Base-by-base conservation (phyloP, 768 basidiomycete genomes). In the Phaeolepiota aurea region DNA sequence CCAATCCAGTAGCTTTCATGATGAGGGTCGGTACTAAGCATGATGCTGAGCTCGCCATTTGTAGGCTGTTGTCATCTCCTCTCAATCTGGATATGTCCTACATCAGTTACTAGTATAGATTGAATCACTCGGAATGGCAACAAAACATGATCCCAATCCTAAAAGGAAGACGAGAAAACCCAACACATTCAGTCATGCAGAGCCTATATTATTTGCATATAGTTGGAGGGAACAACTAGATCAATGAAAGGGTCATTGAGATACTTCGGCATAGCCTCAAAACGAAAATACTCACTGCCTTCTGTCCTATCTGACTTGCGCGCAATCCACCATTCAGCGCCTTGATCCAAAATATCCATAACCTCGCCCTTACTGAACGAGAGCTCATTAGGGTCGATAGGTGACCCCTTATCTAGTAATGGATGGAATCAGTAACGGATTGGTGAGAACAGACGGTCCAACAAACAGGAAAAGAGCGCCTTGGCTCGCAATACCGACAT, bases 301-400 rank as follows among this genome's bases (percentile, higher is more conserved):
- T 67, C 51, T 3, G 55, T 54, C 39, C 84, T 87, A 53, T 87
- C 80, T 2, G 58, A 28, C 54, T 75, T 85, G 51, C 66, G 75
- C 13, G 79, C 84, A 51, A 82, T 81, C 87, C 87, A 91, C 88
- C 88, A 89, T 54, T 87, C 86, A n/a, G 83, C 84, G 4, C 54
- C 46, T 41, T 79, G 79, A 55, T 94, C 89, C 32, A 84, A 54
- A 33, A 97, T 78, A 39, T 87, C 79, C 42, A 97, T 66, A 3
- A 83, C 65, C 50, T 96, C 93, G 18, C 87, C 88, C 60, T 91
- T 90, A 34, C 65, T 55, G 59, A 97, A 93, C 15, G 80, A 76
- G 5, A 96, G 73, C 57, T 97, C 93, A 52, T 81, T 85, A 1
- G 88, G 81, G 54, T 96, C 93, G 23, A 83, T 77, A 0, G 75